Conservation (phyloP, 2,329 filamentous ascomycete species). For the Ceratocystis ficicola region DNA sequence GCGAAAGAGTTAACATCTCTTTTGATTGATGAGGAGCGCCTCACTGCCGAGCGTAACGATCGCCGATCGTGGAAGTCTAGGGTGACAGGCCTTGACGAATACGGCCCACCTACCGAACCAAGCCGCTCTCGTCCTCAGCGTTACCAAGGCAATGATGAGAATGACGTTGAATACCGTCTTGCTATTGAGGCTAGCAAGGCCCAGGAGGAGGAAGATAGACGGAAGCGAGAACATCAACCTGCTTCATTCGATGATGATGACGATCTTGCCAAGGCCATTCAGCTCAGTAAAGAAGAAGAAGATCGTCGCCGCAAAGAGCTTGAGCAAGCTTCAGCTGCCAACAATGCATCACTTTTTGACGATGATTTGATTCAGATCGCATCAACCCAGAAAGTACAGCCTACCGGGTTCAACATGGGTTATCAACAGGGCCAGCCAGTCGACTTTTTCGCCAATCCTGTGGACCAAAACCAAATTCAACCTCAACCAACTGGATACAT, state of each 20-base stretch:
- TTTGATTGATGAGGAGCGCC: constrained; percentile 82
- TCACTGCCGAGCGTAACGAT: constrained; percentile 81
- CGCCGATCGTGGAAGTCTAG: constrained; percentile 94
- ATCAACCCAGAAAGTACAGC: constrained; percentile 49
- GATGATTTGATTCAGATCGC: constrained; percentile 52
- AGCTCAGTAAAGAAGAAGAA: constrained; percentile 88
- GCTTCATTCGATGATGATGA: constrained; percentile 53
- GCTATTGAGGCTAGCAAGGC: constrained; percentile 91
- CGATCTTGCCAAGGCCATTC: constrained; percentile 87
- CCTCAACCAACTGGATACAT: constrained; percentile 68
- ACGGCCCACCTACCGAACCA: constrained; percentile 37
- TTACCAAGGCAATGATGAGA: constrained; percentile 53
- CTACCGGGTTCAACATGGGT: constrained; percentile 86
- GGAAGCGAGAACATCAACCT: constrained; percentile 54
- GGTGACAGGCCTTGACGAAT: constrained; percentile 85
- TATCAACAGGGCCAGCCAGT: constrained; percentile 95
- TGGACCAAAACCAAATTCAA: constrained; percentile 64
- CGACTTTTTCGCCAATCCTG: constrained; percentile 93
- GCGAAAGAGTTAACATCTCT: constrained; percentile 91
- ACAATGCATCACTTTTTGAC: constrained; percentile 79
- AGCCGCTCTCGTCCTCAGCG: constrained; percentile 35
- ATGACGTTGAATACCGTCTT: constrained; percentile 80
- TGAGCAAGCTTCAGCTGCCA: constrained; percentile 52
- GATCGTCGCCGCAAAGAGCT: constrained; percentile 76
- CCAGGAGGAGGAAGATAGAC: constrained; percentile 81